These are phyloP conservation scores for Lachancea sp. DNA, from an alignment of 805 yeast species.

Conservation along the genomic window DNA sequence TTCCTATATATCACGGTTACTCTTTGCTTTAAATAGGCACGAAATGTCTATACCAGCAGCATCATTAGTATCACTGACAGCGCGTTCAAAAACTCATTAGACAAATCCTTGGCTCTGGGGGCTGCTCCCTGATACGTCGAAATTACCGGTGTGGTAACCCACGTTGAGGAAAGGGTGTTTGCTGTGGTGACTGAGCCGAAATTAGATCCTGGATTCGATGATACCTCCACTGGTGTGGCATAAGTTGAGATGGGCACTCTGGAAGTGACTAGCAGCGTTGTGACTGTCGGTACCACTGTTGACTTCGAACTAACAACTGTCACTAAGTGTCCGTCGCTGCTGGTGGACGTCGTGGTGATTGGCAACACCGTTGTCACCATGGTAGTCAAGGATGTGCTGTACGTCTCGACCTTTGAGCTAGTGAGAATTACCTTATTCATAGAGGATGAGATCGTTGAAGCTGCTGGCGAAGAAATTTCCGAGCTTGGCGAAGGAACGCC, in stretches of 20 bases:
- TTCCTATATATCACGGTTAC: not conserved
- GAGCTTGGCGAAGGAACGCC: not conserved
- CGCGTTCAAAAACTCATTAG: not conserved
- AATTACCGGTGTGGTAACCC: slow-evolving; percentile 7
- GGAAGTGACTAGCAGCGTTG: slow-evolving; percentile 9
- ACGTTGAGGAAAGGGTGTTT: not conserved
- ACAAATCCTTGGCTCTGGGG: not conserved
- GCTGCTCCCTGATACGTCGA: slow-evolving; percentile 13
- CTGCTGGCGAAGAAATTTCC: too few species aligned
- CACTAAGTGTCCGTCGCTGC: slow-evolving; percentile 6
- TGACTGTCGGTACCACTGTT: slow-evolving; percentile 5
- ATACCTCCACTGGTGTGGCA: not conserved
- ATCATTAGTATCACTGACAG: not conserved
- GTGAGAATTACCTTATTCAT: slow-evolving; percentile 13
- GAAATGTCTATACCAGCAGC: slow-evolving; percentile 1
- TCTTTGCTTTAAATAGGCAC: not conserved
- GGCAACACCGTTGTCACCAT: slow-evolving; percentile 11
- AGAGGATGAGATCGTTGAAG: not conserved
- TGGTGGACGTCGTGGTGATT: slow-evolving; percentile 8
- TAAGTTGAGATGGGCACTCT: slow-evolving; percentile 1
- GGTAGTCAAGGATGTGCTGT: slow-evolving; percentile 9
- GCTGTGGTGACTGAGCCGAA: not conserved
- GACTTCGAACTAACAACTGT: slow-evolving; percentile 12
- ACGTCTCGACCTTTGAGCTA: slow-evolving; percentile 11
- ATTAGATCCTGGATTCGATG: not conserved